Evolutionary conservation across 257 asterid genomes (phyloP), one percentile per base, ranked within the genome.

Genomic region (Penstemon barbatus): DNA sequence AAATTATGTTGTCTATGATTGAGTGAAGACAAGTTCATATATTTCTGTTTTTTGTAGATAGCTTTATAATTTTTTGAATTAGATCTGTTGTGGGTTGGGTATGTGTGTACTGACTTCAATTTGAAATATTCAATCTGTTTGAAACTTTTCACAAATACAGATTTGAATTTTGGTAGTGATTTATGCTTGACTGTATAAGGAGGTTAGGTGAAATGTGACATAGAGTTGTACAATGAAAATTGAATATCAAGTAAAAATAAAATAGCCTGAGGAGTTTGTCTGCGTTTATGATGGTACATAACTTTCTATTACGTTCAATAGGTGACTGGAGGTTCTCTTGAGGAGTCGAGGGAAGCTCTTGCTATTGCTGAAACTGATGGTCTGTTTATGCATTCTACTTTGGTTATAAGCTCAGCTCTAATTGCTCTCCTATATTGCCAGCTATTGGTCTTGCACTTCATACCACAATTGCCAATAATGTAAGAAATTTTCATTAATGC

Each of bases 361-460:
- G 91, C 95, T 61, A 90, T 93, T 74, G 97, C 96, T 42, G 96
- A 88, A 85, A 90, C 96, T 57, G 99, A 90, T 80, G 98, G 98
- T 93, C 49, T 41, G 77, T 71, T 75, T 57, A 15, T 56, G 41
- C 61, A 49, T 69, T 74, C 41, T 18, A 8, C 38, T 75, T 77
- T 66, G 8, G 44, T 33, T 43, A 49, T 60, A 49, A 36, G 5
- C 13, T 62, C 33, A 49, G 8, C 25, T 51, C 51, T 61, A 48
- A 48, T 50, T 36, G 33, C 50, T 73, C 36, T 73, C 62, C 36
- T 63, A 57, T 12, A 39, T 44, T 57, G 38, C 58, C 52, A 43
- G 18, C 5, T 25, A 25, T 25, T 25, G 1, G 33, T 25, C 51
- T 43, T 65, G 50, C 36, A 36, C 7, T 1, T 40, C 13, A 9